Evolutionary conservation across 1,139 yeast species (phyloP), one percentile per base, ranked within the genome.

Genomic region (Lodderomyces metapsilosis): DNA sequence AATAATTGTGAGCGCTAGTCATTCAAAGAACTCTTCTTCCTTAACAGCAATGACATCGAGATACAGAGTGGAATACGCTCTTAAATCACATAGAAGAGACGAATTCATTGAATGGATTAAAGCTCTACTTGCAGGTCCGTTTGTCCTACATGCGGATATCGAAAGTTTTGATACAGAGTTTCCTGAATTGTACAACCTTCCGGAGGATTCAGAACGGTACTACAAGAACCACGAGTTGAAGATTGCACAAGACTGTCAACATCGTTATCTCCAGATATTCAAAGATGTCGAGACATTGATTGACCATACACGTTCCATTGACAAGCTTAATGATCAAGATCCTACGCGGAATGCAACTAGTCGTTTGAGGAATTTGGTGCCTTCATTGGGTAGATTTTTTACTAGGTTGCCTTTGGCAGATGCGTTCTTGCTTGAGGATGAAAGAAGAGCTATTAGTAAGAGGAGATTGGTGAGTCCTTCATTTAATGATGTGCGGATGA

Each of bases 51-150:
- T 77, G 82, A 75, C 81, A 0, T 75, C 81, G 6, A 64, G 82
- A 51, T 77, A 77, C 51, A 74, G 82, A 66, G 82, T 77, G 5
- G 82, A 77, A 46, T 77, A 79, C 48, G 77, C 82, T 2, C 67
- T 85, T 37, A 92, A 91, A 59, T 79, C 83, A 37, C 98, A 92
- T 64, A 82, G 97, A 33, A 73, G 97, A 47, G 98, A 92, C 62
- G 95, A 84, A 46, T 84, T 92, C 54, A 91, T 92, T 42, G 96
- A 91, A 58, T 92, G 98, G 97, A 87, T 91, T 56, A 92, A 92
- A 55, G 92, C 92, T 0, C 71, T 92, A 28, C 64, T 92, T 44
- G 96, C 96, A 0, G 89, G 82, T 1, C 98, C 98, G 1, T 92
- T 92, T 67, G 98, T 91, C 1, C 73, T 92, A 38, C 95, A 88